These are phyloP conservation scores for Halenospora varia DNA, from an alignment of 495 filamentous ascomycete species.

Conservation along the genomic window DNA sequence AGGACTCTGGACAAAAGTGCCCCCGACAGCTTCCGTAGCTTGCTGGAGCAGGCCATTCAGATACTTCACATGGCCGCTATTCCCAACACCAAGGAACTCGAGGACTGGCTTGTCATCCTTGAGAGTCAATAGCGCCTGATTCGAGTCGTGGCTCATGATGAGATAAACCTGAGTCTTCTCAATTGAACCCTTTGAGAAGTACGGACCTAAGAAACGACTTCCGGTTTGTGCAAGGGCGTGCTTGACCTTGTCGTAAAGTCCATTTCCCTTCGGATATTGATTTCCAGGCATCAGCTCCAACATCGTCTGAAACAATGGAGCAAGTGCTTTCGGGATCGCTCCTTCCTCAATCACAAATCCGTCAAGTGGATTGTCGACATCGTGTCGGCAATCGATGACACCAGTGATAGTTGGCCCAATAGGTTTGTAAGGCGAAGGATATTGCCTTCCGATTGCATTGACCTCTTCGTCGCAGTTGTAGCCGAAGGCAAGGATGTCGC, in stretches of 20 bases:
- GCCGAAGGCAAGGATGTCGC: constrained; percentile 61
- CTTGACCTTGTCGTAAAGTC: constrained; percentile 35
- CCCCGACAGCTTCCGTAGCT: constrained; percentile 52
- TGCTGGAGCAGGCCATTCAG: constrained; percentile 47
- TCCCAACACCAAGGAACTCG: constrained; percentile 53
- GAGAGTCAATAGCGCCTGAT: constrained; percentile 56
- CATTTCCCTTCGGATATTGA: constrained; percentile 34
- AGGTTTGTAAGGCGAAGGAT: constrained; percentile 44
- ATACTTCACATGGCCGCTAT: constrained; percentile 48
- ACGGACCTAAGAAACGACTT: constrained; percentile 52
- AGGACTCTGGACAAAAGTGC: constrained; percentile 52
- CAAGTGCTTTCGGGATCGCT: constrained; percentile 53
- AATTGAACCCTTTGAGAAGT: constrained; percentile 47
- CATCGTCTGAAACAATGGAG: constrained; percentile 52
- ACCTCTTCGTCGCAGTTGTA: constrained; percentile 54
- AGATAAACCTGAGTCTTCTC: constrained; percentile 61
- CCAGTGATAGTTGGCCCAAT: constrained; percentile 63
- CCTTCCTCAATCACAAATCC: constrained; percentile 66
- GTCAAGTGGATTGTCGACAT: constrained; percentile 51
- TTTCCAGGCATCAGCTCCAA: constrained; percentile 52
- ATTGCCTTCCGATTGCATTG: constrained; percentile 50
- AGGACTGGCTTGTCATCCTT: constrained; percentile 56
- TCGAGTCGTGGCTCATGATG: constrained; percentile 69
- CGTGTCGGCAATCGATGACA: constrained; percentile 56
- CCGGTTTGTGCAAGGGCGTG: constrained; percentile 44